These are phyloP conservation scores for Rhypophila decipiens DNA, from an alignment of 495 filamentous ascomycete species.

Conservation along the genomic window DNA sequence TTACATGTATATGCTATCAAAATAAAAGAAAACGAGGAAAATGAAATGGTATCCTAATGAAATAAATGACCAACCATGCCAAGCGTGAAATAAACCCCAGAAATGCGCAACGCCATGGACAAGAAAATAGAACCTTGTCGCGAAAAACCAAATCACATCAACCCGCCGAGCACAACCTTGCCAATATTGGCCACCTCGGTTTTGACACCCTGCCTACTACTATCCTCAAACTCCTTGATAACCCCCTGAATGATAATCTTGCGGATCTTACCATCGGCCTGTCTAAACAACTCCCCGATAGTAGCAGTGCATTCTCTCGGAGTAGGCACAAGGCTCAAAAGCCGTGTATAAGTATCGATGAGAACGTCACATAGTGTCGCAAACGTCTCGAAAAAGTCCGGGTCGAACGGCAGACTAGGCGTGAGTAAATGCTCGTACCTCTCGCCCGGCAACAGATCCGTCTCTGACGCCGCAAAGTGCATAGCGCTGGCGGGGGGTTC, in stretches of 20 bases:
- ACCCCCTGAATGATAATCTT: constrained; percentile 82
- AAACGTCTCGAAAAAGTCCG: constrained; percentile 95
- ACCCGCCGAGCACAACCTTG: constrained; percentile 80
- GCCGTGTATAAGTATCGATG: constrained; percentile 81
- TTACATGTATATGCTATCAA: too few relatives aligned
- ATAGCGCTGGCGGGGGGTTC: constrained; percentile 32
- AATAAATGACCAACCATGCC: too few relatives aligned
- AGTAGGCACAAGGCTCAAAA: constrained; percentile 63
- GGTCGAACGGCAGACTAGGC: constrained; percentile 90
- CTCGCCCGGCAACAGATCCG: constrained; percentile 57
- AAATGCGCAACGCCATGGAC: too few relatives aligned
- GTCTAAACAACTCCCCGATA: constrained; percentile 77
- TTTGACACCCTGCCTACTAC: constrained; percentile 64
- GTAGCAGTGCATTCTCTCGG: constrained; percentile 54
- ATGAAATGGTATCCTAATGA: background rate
- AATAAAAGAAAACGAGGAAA: background rate
- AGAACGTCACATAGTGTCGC: constrained; percentile 94
- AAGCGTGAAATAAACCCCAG: too few relatives aligned
- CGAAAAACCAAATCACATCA: constrained; percentile 71
- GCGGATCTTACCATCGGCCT: constrained; percentile 76
- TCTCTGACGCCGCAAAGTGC: constrained; percentile 38
- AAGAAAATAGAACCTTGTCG: too few relatives aligned
- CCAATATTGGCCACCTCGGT: constrained; percentile 76
- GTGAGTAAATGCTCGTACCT: constrained; percentile 85
- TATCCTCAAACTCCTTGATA: constrained; percentile 90